These are phyloP conservation scores for Scheffersomyces parashehatae DNA, from an alignment of 1,139 yeast genomes.

Conservation along the genomic window DNA sequence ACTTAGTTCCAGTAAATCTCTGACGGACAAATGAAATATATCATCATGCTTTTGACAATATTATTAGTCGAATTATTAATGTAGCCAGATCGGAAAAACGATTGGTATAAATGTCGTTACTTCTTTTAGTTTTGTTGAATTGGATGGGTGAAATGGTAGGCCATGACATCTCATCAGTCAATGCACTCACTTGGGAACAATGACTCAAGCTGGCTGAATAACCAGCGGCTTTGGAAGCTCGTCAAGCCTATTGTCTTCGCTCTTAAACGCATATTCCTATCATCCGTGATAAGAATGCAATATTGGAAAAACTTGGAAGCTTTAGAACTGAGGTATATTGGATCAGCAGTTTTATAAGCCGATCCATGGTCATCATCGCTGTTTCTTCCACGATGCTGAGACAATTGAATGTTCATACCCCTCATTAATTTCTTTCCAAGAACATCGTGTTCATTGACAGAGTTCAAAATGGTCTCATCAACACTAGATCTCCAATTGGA, in stretches of 20 bases:
- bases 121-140: no score
- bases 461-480: slow-evolving; percentile 58
- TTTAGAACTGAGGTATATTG: slow-evolving; percentile 21
- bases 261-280: slow-evolving; percentile 67
- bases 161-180: slow-evolving; percentile 23
- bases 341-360: neutral
- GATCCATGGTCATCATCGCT: neutral
- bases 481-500: slow-evolving; percentile 64
- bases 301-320: slow-evolving; percentile 49
- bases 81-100: no score
- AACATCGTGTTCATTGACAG: slow-evolving; percentile 51
- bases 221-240: slow-evolving; percentile 62
- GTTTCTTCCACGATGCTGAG: slow-evolving; percentile 1
- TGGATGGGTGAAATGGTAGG: no score
- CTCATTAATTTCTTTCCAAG: slow-evolving; percentile 39
- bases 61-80: no score
- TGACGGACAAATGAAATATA: no score
- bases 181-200: slow-evolving; percentile 42
- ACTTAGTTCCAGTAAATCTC: no score
- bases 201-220: slow-evolving; percentile 52
- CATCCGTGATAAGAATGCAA: slow-evolving; percentile 70
- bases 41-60: no score
- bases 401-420: slow-evolving; percentile 32
- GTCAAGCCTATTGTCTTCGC: slow-evolving; percentile 61
- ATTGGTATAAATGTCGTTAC: no score